Conservation (phyloP, 2,329 filamentous ascomycete genomes). For the Drechslerella dactyloides region DNA sequence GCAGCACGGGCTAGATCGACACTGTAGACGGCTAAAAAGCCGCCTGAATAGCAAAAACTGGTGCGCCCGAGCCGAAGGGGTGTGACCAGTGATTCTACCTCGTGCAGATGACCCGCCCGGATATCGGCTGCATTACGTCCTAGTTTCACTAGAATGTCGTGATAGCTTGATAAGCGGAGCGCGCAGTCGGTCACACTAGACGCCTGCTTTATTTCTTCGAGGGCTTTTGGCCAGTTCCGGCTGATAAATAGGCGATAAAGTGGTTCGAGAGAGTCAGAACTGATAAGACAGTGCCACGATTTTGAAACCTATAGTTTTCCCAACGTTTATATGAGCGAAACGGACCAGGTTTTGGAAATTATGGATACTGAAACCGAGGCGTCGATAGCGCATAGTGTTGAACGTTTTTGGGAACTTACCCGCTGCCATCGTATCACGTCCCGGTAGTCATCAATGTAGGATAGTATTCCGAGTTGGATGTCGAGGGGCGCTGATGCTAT, state of each 20-base stretch:
- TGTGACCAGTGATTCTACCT: constrained; percentile 6
- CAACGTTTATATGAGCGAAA: neutral
- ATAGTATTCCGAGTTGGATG: constrained; percentile 15
- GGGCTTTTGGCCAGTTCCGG: neutral
- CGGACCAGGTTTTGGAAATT: neutral
- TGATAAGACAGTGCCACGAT: constrained; percentile 3
- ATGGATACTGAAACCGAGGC: neutral
- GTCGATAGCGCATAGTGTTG: neutral
- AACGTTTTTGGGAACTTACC: neutral
- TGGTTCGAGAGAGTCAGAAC: neutral
- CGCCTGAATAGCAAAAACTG: constrained; percentile 20
- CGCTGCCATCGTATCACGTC: constrained; percentile 1
- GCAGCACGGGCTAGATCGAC: neutral
- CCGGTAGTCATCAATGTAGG: constrained; percentile 11
- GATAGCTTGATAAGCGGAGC: neutral
- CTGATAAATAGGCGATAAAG: neutral
- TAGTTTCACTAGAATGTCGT: constrained; percentile 3
- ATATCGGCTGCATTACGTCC: constrained; percentile 7
- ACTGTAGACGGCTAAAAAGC: constrained; percentile 18
- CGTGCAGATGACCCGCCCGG: constrained; percentile 4
- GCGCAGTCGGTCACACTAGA: neutral
- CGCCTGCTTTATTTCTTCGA: neutral
- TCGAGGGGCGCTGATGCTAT: constrained; percentile 9
- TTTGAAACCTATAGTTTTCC: constrained; percentile 8
- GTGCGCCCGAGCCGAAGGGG: constrained; percentile 10